A percentile compares a stretch with the other conserved stretches of the same genome.
These are phyloP conservation scores for Debaryomycetaceae sp. DNA, from an alignment of 1,139 yeast genomes.

Conservation along the genomic window DNA sequence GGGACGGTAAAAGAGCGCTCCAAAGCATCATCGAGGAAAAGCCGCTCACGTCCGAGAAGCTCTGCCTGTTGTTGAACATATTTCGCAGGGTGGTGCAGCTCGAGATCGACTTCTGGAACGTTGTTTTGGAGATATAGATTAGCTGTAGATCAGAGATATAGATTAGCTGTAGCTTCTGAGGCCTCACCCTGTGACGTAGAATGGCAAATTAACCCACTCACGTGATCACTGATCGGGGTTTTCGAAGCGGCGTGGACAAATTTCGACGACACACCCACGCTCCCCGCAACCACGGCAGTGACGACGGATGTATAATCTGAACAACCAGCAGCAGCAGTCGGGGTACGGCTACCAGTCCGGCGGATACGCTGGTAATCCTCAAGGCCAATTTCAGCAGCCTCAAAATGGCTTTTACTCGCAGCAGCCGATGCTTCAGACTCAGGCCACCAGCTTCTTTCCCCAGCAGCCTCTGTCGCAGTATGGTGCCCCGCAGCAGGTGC, in stretches of 20 bases:
- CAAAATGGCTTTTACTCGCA: conserved; percentile 11
- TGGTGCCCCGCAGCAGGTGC: conserved; percentile 2
- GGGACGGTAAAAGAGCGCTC: conserved; percentile 35
- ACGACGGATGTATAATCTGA: conserved; percentile 31
- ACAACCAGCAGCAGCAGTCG: conserved; percentile 20
- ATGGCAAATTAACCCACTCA: no score
- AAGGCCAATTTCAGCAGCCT: conserved; percentile 10
- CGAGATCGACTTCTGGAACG: conserved; percentile 60
- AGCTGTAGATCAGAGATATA: no score
- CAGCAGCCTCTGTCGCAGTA: conserved; percentile 4
- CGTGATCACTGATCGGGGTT: no score
- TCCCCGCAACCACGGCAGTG: no score
- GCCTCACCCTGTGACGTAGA: no score
- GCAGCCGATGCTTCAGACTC: conserved; percentile 19
- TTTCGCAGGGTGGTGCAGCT: conserved; percentile 48
- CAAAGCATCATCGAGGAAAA: conserved; percentile 13
- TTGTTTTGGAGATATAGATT: conserved; percentile 11
- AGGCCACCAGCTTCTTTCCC: conserved; percentile 13
- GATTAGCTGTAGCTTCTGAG: no score
- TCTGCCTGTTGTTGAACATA: conserved; percentile 44
- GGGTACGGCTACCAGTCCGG: conserved; percentile 21
- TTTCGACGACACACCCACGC: no score
- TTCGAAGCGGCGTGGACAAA: no score
- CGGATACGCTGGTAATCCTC: conserved; percentile 10
- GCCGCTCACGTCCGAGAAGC: conserved; percentile 22